These are phyloP conservation scores for Strobilomyces echinocephalus DNA, from an alignment of 768 basidiomycete genomes.

Conservation along the genomic window DNA sequence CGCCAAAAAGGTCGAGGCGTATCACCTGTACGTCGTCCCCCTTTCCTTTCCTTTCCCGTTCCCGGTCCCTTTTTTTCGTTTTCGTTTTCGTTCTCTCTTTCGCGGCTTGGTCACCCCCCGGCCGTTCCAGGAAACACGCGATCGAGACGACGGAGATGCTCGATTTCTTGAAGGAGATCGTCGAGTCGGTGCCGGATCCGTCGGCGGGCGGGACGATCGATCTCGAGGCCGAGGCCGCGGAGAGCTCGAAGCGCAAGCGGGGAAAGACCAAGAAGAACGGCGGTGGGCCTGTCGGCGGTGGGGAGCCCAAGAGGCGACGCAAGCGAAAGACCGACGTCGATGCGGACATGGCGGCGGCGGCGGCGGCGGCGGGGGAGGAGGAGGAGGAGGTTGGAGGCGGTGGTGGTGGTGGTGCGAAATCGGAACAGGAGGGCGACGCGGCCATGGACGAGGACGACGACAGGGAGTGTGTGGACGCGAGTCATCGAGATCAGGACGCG, in stretches of 20 bases:
- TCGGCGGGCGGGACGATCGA: slow-evolving; percentile 77
- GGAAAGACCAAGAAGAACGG: slow-evolving; percentile 49
- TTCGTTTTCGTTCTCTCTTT: too few relatives aligned
- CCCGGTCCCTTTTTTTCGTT: not conserved
- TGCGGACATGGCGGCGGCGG: slow-evolving; percentile 24
- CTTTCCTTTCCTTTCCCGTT: not conserved
- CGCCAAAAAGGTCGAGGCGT: slow-evolving; percentile 85
- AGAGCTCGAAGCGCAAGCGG: slow-evolving; percentile 55
- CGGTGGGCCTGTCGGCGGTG: slow-evolving; percentile 28
- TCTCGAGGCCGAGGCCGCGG: slow-evolving; percentile 55
- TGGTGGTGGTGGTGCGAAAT: slow-evolving; percentile 28
- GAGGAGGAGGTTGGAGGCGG: slow-evolving; percentile 30
- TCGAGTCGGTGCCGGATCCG: slow-evolving; percentile 81
- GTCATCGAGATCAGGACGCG: slow-evolving; percentile 41
- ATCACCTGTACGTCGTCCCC: slow-evolving; percentile 75
- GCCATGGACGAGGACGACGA: slow-evolving; percentile 42
- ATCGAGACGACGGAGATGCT: slow-evolving; percentile 83
- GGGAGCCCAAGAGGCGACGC: slow-evolving; percentile 43
- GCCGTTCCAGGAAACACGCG: slow-evolving; percentile 75
- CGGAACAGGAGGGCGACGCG: slow-evolving; percentile 34
- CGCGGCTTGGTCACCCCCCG: too few relatives aligned
- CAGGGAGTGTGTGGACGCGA: slow-evolving; percentile 35
- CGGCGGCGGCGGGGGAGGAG: too few relatives aligned
- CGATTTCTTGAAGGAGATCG: slow-evolving; percentile 92
- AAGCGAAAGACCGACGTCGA: slow-evolving; percentile 42